These are phyloP conservation scores for Ophiostoma ulmi DNA, from an alignment of 2,329 filamentous ascomycete genomes.

Conservation along the genomic window DNA sequence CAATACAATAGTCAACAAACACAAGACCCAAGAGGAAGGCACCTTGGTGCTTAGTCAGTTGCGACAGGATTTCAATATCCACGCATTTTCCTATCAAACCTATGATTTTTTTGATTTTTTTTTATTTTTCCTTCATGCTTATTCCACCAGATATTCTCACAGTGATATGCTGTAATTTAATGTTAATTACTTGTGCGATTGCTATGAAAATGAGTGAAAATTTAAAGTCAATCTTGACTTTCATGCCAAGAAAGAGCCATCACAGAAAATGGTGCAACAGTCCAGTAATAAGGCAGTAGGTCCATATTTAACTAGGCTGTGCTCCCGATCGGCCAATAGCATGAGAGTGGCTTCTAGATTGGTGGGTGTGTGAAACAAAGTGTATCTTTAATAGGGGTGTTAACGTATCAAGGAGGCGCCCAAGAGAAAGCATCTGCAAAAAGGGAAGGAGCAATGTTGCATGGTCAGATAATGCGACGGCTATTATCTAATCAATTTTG, in stretches of 20 bases:
- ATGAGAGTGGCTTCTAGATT: background rate
- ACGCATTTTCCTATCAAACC: background rate
- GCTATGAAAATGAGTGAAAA: too few species aligned
- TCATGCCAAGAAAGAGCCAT: background rate
- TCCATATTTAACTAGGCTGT: background rate
- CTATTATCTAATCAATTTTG: background rate
- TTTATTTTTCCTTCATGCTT: background rate
- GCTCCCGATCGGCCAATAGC: background rate
- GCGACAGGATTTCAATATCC: background rate
- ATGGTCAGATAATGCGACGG: background rate
- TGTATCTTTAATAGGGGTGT: background rate
- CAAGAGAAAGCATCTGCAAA: background rate
- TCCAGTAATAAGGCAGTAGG: background rate
- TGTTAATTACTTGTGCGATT: background rate
- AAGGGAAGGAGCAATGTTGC: background rate
- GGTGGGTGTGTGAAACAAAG: constrained; percentile 1
- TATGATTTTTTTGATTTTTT: too few species aligned
- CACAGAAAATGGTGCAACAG: background rate
- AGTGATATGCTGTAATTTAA: background rate
- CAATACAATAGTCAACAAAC: background rate
- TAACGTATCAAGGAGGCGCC: background rate
- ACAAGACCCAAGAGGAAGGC: background rate
- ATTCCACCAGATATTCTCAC: background rate
- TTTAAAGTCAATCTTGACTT: background rate
- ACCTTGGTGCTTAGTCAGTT: background rate